These are phyloP conservation scores for Diospyros lotus DNA, from an alignment of 148 eudicot genomes.

Conservation along the genomic window DNA sequence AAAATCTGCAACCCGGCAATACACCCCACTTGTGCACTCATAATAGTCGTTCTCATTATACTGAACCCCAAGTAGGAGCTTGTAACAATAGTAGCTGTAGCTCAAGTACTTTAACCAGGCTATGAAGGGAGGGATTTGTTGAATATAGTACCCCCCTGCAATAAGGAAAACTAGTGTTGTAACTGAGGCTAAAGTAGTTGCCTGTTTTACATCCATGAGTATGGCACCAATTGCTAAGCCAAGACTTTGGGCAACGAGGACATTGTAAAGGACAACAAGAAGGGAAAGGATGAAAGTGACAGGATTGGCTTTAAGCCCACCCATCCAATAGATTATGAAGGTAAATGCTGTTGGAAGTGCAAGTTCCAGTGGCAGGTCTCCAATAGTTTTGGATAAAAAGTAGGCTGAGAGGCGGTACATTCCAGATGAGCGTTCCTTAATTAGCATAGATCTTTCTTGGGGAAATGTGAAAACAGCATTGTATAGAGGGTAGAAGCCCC, in stretches of 20 bases:
- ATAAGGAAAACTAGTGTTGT: slow-evolving; percentile 94
- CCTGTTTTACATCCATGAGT: slow-evolving; percentile 90
- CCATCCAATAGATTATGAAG: slow-evolving; percentile 95
- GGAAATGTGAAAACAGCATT: slow-evolving; percentile 97
- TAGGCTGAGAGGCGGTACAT: slow-evolving; percentile 98
- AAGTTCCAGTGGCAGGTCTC: slow-evolving; percentile 85
- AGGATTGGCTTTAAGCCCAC: slow-evolving; percentile 82
- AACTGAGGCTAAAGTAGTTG: slow-evolving; percentile 92
- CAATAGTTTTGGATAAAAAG: slow-evolving; percentile 80
- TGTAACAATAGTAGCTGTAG: slow-evolving; percentile 94
- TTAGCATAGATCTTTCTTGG: slow-evolving; percentile 82
- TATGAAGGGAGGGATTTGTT: slow-evolving; percentile 92
- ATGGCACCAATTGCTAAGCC: slow-evolving; percentile 93
- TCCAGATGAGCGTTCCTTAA: slow-evolving; percentile 88
- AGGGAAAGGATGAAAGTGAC: slow-evolving; percentile 69
- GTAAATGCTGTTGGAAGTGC: slow-evolving; percentile 94
- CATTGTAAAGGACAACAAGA: slow-evolving; percentile 76
- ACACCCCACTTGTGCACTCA: slow-evolving; percentile 66
- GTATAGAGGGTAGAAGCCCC: slow-evolving; percentile 98
- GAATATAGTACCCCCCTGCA: slow-evolving; percentile 93
- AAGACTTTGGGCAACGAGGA: slow-evolving; percentile 85
- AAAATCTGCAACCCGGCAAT: slow-evolving; percentile 67
- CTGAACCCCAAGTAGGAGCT: slow-evolving; percentile 84
- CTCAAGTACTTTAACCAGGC: slow-evolving; percentile 96
- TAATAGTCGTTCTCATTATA: slow-evolving; percentile 67